phyloP scores from a whole-genome alignment of 495 filamentous ascomycete genomes.

The Penicillium desertorum region DNA sequence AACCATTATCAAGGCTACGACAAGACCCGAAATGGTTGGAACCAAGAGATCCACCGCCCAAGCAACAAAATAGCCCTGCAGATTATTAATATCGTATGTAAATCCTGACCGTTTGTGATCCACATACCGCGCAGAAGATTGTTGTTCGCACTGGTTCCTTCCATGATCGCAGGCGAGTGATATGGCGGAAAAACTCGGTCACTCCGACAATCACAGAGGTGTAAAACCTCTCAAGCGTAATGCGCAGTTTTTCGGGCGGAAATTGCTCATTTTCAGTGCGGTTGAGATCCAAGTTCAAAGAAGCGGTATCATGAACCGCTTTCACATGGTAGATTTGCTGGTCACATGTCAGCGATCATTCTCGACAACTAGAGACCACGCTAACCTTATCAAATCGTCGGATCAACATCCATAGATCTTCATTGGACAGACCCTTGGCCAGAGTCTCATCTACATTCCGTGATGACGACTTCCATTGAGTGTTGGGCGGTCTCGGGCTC shows the following conservation, averaged over 20 bases:
- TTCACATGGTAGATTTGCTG: constrained; percentile 91
- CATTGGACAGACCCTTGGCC: constrained; percentile 63
- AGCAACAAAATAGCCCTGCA: constrained; percentile 66
- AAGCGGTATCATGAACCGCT: constrained; percentile 53
- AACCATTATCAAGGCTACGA: constrained; percentile 66
- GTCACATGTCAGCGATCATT: constrained; percentile 22
- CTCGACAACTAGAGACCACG: neutral
- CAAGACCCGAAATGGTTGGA: constrained; percentile 53
- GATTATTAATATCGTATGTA: neutral
- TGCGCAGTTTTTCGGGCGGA: constrained; percentile 80
- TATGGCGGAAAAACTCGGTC: constrained; percentile 67
- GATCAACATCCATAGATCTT: constrained; percentile 78
- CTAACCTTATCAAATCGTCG: constrained; percentile 81
- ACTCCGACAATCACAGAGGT: constrained; percentile 74
- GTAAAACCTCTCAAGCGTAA: constrained; percentile 80
- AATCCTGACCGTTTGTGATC: neutral
- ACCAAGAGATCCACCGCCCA: constrained; percentile 78
- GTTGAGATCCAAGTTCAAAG: constrained; percentile 72
- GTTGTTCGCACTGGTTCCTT: constrained; percentile 67
- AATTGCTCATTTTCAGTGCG: constrained; percentile 81
- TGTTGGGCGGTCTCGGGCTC: constrained; percentile 8
- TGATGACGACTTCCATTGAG: constrained; percentile 29
- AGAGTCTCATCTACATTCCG: constrained; percentile 24
- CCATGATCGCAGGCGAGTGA: constrained; percentile 78
- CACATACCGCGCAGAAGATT: constrained; percentile 59